A percentile compares a stretch with the other conserved stretches of the same genome.
phyloP scores from a whole-genome alignment of 2,329 filamentous ascomycete species.

The Aspergillus sp. region DNA sequence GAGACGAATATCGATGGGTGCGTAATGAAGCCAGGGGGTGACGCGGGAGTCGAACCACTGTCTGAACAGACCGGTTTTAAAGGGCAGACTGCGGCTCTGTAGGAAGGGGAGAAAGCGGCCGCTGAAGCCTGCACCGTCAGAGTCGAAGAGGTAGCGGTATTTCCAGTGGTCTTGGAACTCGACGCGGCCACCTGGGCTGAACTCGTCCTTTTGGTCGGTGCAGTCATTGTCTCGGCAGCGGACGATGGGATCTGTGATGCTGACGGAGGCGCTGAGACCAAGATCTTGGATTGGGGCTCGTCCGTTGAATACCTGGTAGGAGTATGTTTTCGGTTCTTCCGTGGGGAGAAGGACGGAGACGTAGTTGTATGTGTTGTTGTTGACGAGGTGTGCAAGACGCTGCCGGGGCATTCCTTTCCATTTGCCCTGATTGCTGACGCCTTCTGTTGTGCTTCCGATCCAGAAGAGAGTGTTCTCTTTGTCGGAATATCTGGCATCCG shows the following conservation, averaged over 20 bases:
- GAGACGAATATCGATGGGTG: constrained; percentile 74
- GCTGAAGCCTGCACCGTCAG: constrained; percentile 71
- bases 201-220: constrained; percentile 56
- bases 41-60: constrained; percentile 80
- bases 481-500: constrained; percentile 60
- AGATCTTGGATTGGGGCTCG: constrained; percentile 42
- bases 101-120: constrained; percentile 69
- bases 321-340: constrained; percentile 49
- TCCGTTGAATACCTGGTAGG: constrained; percentile 60
- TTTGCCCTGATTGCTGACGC: constrained; percentile 55
- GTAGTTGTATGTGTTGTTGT: constrained; percentile 57
- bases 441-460: constrained; percentile 70
- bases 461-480: constrained; percentile 73
- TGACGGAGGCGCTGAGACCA: constrained; percentile 63
- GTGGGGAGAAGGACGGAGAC: constrained; percentile 63
- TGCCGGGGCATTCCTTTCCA: constrained; percentile 73
- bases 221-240: constrained; percentile 60
- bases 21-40: constrained; percentile 78
- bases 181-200: constrained; percentile 51
- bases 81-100: constrained; percentile 68
- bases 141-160: constrained; percentile 72
- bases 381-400: constrained; percentile 71
- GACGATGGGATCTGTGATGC: constrained; percentile 61
- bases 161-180: constrained; percentile 64
- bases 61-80: constrained; percentile 72